Conservation (phyloP, 2,329 filamentous ascomycete species). For the Chalara sp. region DNA sequence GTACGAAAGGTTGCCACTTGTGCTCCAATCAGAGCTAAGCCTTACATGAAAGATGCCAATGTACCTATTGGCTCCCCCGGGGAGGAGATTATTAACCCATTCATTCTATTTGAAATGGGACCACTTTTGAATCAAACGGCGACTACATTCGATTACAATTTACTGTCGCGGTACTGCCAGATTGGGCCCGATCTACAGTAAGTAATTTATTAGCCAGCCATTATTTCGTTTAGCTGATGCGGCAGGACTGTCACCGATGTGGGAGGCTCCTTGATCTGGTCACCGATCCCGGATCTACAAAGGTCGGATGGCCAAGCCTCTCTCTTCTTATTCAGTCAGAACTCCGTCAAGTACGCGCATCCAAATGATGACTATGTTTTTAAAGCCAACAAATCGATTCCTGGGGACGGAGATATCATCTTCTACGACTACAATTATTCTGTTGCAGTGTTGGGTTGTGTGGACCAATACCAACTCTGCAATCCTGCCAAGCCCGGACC, state of each 20-base stretch:
- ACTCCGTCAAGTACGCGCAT: constrained; percentile 20
- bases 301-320: constrained; percentile 25
- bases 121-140: background rate
- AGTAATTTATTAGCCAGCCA: background rate
- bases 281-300: constrained; percentile 24
- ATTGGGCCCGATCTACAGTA: constrained; percentile 5
- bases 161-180: background rate
- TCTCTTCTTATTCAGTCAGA: constrained; percentile 26
- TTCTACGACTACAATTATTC: constrained; percentile 18
- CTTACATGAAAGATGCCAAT: background rate
- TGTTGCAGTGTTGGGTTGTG: constrained; percentile 24
- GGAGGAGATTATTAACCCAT: background rate
- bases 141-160: constrained; percentile 3
- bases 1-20: constrained; percentile 7
- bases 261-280: constrained; percentile 7
- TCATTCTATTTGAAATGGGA: background rate
- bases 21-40: background rate
- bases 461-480: constrained; percentile 29
- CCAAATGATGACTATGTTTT: constrained; percentile 23
- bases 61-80: background rate
- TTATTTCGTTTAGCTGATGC: background rate
- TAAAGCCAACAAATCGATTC: background rate
- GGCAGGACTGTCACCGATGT: constrained; percentile 1
- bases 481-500: constrained; percentile 19
- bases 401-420: background rate